Evolutionary conservation across 331 rosid species (phyloP), one percentile per base, ranked within the genome.

Genomic region (Acacia pycnantha): DNA sequence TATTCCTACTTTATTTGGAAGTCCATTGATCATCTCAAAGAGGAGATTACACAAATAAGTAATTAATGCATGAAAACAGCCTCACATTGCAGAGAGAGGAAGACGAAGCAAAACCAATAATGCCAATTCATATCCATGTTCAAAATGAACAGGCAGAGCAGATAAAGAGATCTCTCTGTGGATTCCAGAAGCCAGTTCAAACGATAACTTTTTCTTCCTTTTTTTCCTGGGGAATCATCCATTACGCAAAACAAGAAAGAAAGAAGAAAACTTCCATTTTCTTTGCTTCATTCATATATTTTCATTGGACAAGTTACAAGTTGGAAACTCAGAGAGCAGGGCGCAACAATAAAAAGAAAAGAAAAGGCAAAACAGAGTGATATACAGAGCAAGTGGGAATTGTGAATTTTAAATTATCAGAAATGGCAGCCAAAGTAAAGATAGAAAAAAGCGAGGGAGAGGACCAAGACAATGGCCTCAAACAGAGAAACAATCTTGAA

Each of bases 401-500:
- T n/a, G n/a, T n/a, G n/a, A n/a, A n/a, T n/a, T n/a, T n/a, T n/a
- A n/a, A n/a, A n/a, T n/a, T n/a, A n/a, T n/a, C n/a, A n/a, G n/a
- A n/a, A n/a, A n/a, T n/a, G n/a, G n/a, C n/a, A n/a, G n/a, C n/a
- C n/a, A n/a, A n/a, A n/a, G n/a, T n/a, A n/a, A n/a, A n/a, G n/a
- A n/a, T n/a, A n/a, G n/a, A n/a, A n/a, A n/a, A n/a, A n/a, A n/a
- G n/a, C n/a, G n/a, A n/a, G n/a, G n/a, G n/a, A n/a, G n/a, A n/a
- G n/a, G n/a, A n/a, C n/a, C n/a, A n/a, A n/a, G n/a, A n/a, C n/a
- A n/a, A n/a, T n/a, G n/a, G n/a, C n/a, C n/a, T n/a, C 98, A 33
- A 89, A 85, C 61, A 79, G 88, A 66, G 98, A 92, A 2, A 89
- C 48, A 51, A 95, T 46, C 89, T 86, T 86, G 81, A 95, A 95